Evolutionary conservation across 257 asterid genomes (phyloP).

Genomic region (Ocimum tenuiflorum): DNA sequence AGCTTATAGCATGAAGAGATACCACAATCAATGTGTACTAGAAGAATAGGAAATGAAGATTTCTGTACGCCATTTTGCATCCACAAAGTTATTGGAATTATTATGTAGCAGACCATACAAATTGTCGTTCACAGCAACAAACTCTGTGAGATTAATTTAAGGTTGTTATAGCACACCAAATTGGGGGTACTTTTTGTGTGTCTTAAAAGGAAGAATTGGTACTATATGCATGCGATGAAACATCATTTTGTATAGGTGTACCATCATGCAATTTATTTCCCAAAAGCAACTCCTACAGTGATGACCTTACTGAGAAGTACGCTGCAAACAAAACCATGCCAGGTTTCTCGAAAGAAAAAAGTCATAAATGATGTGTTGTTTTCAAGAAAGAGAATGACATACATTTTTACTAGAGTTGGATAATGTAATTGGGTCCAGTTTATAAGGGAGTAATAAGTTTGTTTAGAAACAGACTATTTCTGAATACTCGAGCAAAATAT

Average conservation of each 20-base stretch:
- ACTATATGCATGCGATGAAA: not conserved
- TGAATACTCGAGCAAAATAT: not conserved
- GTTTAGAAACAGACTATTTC: not conserved
- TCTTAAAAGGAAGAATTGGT: not conserved
- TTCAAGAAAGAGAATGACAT: not conserved
- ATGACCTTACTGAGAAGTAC: not conserved
- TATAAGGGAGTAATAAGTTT: not conserved
- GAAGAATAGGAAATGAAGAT: not conserved
- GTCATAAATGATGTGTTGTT: not conserved
- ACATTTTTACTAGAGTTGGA: not conserved
- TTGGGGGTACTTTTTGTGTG: not conserved
- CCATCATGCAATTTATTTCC: not conserved
- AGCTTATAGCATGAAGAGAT: not conserved
- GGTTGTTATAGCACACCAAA: no score
- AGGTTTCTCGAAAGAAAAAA: not conserved
- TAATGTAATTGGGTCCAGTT: not conserved
- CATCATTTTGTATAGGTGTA: not conserved
- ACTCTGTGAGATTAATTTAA: not conserved
- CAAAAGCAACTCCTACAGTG: not conserved
- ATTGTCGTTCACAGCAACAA: not conserved
- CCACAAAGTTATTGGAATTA: slow-evolving; percentile 7
- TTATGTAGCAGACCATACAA: not conserved
- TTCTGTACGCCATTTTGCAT: not conserved
- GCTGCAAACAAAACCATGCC: not conserved
- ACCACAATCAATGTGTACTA: not conserved